Conservation (phyloP, 352 stramenopile genomes). For the Blastocystis sp. region DNA sequence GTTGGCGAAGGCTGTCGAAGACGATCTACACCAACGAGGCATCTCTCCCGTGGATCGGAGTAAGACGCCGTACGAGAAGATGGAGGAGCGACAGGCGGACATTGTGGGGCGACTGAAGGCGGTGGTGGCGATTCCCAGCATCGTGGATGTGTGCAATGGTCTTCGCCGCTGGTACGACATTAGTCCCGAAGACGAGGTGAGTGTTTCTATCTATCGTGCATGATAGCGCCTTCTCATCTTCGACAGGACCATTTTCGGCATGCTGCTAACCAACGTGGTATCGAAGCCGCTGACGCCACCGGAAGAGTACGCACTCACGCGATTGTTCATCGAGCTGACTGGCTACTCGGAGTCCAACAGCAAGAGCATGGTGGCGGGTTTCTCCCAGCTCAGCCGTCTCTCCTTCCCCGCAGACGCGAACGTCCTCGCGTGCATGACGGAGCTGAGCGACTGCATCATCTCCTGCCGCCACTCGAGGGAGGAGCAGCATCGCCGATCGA, state of each 20-base stretch:
- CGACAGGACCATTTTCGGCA: not conserved
- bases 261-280: not conserved
- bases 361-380: not conserved
- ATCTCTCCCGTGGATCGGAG: not conserved
- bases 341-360: not conserved
- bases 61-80: not conserved
- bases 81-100: not conserved
- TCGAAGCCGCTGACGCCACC: not conserved
- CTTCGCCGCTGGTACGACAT: not conserved
- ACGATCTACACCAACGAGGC: too few species aligned
- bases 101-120: not conserved
- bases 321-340: not conserved
- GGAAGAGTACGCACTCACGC: not conserved
- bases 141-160: constrained; percentile 1
- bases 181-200: not conserved
- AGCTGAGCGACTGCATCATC: not conserved
- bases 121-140: not conserved
- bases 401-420: not conserved
- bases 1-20: too few species aligned
- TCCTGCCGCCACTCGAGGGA: not conserved
- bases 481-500: not conserved
- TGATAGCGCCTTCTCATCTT: not conserved
- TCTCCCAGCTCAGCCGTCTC: not conserved
- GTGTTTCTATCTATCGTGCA: not conserved
- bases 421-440: not conserved